Evolutionary conservation across 2,329 filamentous ascomycete genomes (phyloP), one percentile per base, ranked within the genome.

Genomic region (Microdochium bolleyi): DNA sequence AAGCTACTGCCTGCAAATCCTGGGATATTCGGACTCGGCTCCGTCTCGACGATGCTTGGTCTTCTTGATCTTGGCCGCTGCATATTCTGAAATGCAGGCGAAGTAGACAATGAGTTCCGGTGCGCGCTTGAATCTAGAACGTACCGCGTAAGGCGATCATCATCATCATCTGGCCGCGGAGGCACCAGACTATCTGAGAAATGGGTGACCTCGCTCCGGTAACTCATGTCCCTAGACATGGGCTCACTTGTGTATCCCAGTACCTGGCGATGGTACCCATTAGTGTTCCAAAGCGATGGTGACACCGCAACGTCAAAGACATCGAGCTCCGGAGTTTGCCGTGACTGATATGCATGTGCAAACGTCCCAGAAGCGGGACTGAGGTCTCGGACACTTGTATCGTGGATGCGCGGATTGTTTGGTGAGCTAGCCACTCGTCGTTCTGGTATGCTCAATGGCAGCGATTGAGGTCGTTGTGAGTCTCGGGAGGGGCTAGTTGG

Each of bases 211-310:
- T 61, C 62, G 0, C 72, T 72, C 51, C 74, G 68, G 10, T 68
- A 64, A 44, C 75, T 76, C 1, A 69, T 59, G 54, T 77, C 64
- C 3, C 76, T 72, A 1, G 73, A 74, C 73, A 79, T 77, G 4
- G 77, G 76, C 55, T 77, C 71, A 8, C 74, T 76, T 24, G 71
- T 69, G 58, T 79, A 78, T 3, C 74, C 74, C 21, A 67, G 60
- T 0, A 62, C 61, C 1, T 58, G 57, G 32, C 60, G 54, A 41
- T 64, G 60, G 4, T 59, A 52, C 1, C 55, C 52, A 11, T 46
- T 52, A 22, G 52, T 38, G 2, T 56, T 57, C 13, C 61, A 62
- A 54, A 51, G 55, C 61, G 52, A 59, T 63, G 50, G 62, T 51
- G 5, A 57, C 58, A 24, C 58, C 48, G 22, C 49, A 32, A 13